Evolutionary conservation across 192 early-diverging fungal genomes (phyloP).

Genomic region (Dissophora ornata): DNA sequence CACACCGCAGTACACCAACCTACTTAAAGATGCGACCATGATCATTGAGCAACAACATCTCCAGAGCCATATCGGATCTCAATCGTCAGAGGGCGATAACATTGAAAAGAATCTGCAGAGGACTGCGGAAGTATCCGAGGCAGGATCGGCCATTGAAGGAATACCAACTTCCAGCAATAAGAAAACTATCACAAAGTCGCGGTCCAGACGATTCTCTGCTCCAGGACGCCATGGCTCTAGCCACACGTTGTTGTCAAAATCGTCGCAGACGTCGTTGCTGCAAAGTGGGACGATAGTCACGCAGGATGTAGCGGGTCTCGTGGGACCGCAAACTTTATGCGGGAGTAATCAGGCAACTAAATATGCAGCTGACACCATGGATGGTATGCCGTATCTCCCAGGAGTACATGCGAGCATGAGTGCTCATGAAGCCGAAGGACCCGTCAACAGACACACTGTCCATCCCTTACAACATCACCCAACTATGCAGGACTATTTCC

Average conservation of each 20-base stretch:
- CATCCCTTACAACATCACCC: conserved; percentile 31
- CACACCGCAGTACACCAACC: conserved; percentile 19
- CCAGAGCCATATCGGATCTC: not conserved
- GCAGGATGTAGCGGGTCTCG: not conserved
- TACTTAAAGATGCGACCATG: conserved; percentile 32
- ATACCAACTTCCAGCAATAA: conserved; percentile 5
- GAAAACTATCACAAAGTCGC: conserved; percentile 14
- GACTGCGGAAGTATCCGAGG: not conserved
- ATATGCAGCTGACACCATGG: not conserved
- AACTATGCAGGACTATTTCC: conserved; percentile 24
- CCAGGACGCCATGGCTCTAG: conserved; percentile 15
- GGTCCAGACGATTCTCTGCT: conserved; percentile 31
- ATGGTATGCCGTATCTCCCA: not conserved
- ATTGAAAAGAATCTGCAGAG: not conserved
- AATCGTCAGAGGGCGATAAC: too few relatives aligned
- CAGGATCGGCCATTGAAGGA: not conserved
- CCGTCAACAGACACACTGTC: not conserved
- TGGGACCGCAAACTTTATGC: not conserved
- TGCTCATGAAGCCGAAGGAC: not conserved
- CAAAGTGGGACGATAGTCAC: not conserved
- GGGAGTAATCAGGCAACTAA: not conserved
- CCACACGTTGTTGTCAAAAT: conserved; percentile 4
- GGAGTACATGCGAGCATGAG: not conserved
- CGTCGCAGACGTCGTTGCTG: not conserved
- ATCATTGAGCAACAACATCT: conserved; percentile 34